phyloP scores from a whole-genome alignment of 768 basidiomycete genomes.

The Podaxis rugospora region DNA sequence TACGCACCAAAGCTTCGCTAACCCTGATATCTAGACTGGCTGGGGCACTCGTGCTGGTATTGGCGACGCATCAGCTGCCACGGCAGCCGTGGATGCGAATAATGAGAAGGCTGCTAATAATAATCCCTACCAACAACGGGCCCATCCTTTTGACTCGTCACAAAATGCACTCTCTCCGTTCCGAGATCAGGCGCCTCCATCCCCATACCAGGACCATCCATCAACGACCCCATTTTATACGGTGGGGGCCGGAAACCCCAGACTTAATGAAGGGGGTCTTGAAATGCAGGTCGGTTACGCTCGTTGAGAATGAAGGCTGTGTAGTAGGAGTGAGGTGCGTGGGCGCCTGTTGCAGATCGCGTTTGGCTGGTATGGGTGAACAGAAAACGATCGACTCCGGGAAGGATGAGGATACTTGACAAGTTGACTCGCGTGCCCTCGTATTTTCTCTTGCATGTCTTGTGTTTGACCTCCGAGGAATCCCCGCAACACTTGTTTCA shows the following conservation, averaged over 20 bases:
- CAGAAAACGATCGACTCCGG: background rate
- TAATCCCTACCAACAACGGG: conserved; percentile 14
- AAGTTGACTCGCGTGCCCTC: background rate
- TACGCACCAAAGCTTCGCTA: background rate
- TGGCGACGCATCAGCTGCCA: conserved; percentile 76
- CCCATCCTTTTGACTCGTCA: conserved; percentile 5
- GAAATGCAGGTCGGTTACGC: conserved; percentile 36
- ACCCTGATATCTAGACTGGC: conserved; percentile 52
- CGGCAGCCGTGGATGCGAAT: conserved; percentile 55
- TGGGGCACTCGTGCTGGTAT: conserved; percentile 97
- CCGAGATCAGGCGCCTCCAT: conserved; percentile 25
- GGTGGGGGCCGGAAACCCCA: conserved; percentile 15
- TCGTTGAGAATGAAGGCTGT: conserved; percentile 14
- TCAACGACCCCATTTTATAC: conserved; percentile 20
- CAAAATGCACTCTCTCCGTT: conserved; percentile 21
- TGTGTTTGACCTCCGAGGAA: background rate
- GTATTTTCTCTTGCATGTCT: background rate
- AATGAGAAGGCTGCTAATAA: conserved; percentile 29
- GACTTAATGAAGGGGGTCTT: conserved; percentile 25
- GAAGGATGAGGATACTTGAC: background rate
- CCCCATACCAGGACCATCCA: conserved; percentile 20
- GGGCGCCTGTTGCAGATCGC: background rate
- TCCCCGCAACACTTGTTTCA: background rate
- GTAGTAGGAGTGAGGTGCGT: background rate
- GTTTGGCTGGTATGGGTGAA: background rate